Evolutionary conservation across 169 alveolate genomes (phyloP), one percentile per base, ranked within the genome.

Genomic region (Amoebophrya sp.): DNA sequence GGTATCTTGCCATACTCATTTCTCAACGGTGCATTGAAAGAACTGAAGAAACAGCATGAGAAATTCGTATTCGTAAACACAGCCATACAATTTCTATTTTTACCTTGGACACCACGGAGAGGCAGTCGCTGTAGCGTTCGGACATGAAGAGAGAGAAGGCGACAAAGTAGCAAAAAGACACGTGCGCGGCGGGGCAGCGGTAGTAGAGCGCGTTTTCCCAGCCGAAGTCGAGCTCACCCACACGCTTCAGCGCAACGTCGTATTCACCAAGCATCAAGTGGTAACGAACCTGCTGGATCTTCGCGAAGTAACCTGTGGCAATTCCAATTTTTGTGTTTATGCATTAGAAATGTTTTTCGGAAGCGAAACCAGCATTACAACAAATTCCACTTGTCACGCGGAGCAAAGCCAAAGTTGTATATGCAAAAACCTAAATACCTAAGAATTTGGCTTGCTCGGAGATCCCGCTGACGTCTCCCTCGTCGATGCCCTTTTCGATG

Each of bases 291-390:
- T 66, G 83, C 83, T 66, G 83, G 35, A 66, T 66, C 83, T 66
- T 66, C 32, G 83, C 83, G 83, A 66, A 66, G 83, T 66, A 66
- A n/a, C 83, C 54, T 41, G 54, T n/a, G n/a, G n/a, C n/a, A n/a
- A n/a, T n/a, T n/a, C n/a, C n/a, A n/a, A n/a, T n/a, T n/a, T n/a
- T n/a, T n/a, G n/a, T n/a, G n/a, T n/a, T n/a, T n/a, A n/a, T n/a
- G n/a, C n/a, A n/a, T n/a, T n/a, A n/a, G n/a, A n/a, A n/a, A n/a
- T n/a, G n/a, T n/a, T n/a, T n/a, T n/a, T n/a, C n/a, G n/a, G n/a
- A n/a, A n/a, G n/a, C n/a, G n/a, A n/a, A n/a, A n/a, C n/a, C n/a
- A n/a, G n/a, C n/a, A n/a, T n/a, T n/a, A n/a, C n/a, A n/a, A n/a
- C n/a, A n/a, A n/a, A n/a, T n/a, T n/a, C n/a, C n/a, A n/a, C n/a